Base-by-base conservation (phyloP, 2,329 filamentous ascomycete species). In the Botrytis pseudocinerea region DNA sequence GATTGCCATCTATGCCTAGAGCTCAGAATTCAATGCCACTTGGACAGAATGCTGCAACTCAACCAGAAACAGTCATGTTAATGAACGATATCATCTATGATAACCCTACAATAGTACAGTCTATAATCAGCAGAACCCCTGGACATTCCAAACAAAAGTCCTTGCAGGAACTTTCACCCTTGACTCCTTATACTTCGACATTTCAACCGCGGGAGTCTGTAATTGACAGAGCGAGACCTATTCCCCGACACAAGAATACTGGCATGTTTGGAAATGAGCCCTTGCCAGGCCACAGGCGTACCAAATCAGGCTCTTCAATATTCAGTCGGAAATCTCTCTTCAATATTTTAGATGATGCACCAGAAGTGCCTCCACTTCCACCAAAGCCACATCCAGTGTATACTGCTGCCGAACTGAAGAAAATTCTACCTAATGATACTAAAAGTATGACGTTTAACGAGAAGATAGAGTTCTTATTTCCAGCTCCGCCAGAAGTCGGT, bases 381-480 rank as follows among this genome's bases (percentile, higher is more conserved):
- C 78, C 84, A 61, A 85, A 76, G 9, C 77, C 75, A 40, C 85
- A 76, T n/a, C 76, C 76, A 35, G 77, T 87, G 1, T 83, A 82
- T 68, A 85, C 81, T 73, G 82, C 83, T 28, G 81, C 82, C 38
- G 77, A 80, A 25, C 76, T 82, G 10, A 73, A 79, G 57, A 80
- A 85, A 25, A 82, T 87, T 28, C 82, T 84, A 9, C 85, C 86
- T 4, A 88, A 88, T 73, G 81, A 87, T 74, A 88, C 86, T 4
- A 85, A 85, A 79, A 89, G 86, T 78, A 89, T 89, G 87, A 88
- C 86, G 0, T 85, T 88, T 74, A 83, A 88, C 69, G 87, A 89
- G 76, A 89, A 89, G 78, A 87, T 89, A 81, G 81, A 83, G 2
- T 79, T 88, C 8, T 80, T 89, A 38, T 88, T 87, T 75, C 82